A percentile compares a stretch with the other conserved stretches of the same genome.
phyloP scores from a whole-genome alignment of 306 rosid species.

The Psophocarpus tetragonolobus region DNA sequence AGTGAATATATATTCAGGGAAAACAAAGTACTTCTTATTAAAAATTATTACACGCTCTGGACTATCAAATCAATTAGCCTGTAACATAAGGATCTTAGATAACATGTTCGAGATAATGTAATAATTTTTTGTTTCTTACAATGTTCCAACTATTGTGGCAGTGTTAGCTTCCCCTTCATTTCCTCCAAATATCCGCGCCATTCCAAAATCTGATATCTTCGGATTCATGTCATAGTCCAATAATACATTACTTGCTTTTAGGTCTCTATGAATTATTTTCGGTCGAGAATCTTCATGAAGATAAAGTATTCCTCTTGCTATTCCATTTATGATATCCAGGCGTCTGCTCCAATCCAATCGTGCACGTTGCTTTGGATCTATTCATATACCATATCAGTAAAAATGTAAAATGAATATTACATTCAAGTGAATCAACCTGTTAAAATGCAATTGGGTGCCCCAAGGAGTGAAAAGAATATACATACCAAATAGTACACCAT shows the following conservation, averaged over 20 bases:
- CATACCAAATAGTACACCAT: slow-evolving; percentile 51
- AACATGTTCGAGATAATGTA: no score
- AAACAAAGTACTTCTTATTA: slow-evolving; percentile 15
- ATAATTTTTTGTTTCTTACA: no score
- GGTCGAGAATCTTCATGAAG: slow-evolving; percentile 55
- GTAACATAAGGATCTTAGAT: no score
- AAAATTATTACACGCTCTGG: no score
- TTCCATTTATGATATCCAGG: slow-evolving; percentile 41
- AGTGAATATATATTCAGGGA: neutral
- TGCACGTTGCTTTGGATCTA: slow-evolving; percentile 41
- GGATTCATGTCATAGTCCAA: slow-evolving; percentile 47
- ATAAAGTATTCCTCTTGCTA: slow-evolving; percentile 50
- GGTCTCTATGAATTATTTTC: slow-evolving; percentile 50
- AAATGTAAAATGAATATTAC: neutral
- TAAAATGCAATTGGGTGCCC: neutral
- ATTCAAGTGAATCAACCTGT: neutral
- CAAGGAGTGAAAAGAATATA: neutral
- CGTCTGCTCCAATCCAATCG: slow-evolving; percentile 47
- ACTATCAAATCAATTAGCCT: no score
- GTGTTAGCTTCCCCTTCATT: slow-evolving; percentile 54
- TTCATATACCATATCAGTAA: neutral
- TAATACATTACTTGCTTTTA: slow-evolving; percentile 52
- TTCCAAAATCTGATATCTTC: slow-evolving; percentile 61
- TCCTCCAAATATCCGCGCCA: slow-evolving; percentile 50
- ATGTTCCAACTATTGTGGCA: slow-evolving; percentile 47